These are phyloP conservation scores for Fusarium fracticaudum DNA, from an alignment of 2,329 filamentous ascomycete species.

Conservation along the genomic window DNA sequence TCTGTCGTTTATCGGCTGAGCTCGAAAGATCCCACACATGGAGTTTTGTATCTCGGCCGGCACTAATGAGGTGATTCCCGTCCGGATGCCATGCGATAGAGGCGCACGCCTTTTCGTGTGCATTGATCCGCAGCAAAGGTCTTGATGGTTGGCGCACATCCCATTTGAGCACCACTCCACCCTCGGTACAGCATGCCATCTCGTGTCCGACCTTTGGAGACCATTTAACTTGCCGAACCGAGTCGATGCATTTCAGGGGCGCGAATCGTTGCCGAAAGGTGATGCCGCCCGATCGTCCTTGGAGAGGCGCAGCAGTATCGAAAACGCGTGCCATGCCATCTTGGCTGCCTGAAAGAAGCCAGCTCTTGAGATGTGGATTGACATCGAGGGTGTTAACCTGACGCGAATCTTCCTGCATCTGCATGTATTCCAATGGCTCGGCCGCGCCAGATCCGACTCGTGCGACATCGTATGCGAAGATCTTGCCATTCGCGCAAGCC, in stretches of 20 bases:
- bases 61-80: constrained; percentile 72
- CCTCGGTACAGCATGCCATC: constrained; percentile 72
- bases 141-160: constrained; percentile 65
- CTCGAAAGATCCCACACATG: constrained; percentile 73
- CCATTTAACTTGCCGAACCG: constrained; percentile 71
- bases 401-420: constrained; percentile 68
- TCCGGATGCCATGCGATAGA: constrained; percentile 75
- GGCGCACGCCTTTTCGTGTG: constrained; percentile 68
- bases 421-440: constrained; percentile 63
- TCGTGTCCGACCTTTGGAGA: constrained; percentile 68
- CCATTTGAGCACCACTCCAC: constrained; percentile 71
- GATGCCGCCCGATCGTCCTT: constrained; percentile 58
- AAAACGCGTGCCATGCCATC: constrained; percentile 71
- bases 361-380: constrained; percentile 67
- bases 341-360: constrained; percentile 70
- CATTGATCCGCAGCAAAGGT: constrained; percentile 68
- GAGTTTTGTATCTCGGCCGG: constrained; percentile 68
- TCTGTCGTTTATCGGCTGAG: constrained; percentile 70
- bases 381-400: constrained; percentile 72
- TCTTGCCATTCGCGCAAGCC: constrained; percentile 70
- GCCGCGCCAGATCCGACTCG: constrained; percentile 56
- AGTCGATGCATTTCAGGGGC: constrained; percentile 51
- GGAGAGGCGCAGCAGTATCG: constrained; percentile 61
- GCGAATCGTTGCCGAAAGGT: constrained; percentile 60
- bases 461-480: constrained; percentile 70